Percentiles rank a stretch among this genome's conserved stretches.
Evolutionary conservation across 2,329 filamentous ascomycete genomes (phyloP).

Genomic region (Trichoderma sp.): DNA sequence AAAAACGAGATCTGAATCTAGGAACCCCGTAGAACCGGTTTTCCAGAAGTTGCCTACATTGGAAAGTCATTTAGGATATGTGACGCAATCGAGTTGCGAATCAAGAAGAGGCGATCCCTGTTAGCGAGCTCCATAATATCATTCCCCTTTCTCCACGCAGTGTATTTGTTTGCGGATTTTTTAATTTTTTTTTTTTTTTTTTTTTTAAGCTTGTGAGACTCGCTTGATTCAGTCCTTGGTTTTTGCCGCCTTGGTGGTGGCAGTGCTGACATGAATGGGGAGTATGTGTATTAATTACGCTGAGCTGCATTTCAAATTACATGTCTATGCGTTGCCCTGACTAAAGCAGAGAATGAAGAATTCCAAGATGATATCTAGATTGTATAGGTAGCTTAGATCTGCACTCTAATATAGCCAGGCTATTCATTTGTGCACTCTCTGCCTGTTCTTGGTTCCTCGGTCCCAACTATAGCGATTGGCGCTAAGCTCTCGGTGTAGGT

Average conservation of each 20-base stretch:
- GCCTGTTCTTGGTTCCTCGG: background rate
- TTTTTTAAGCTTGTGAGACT: background rate
- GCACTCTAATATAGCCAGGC: background rate
- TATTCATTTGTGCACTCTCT: background rate
- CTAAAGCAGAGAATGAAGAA: background rate
- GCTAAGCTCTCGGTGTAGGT: background rate
- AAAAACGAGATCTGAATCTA: slow-evolving; percentile 6
- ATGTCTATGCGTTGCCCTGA: no score
- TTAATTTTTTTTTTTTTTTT: background rate
- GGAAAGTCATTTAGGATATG: background rate
- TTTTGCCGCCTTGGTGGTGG: slow-evolving; percentile 1
- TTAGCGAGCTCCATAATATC: slow-evolving; percentile 1
- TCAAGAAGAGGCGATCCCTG: slow-evolving; percentile 11
- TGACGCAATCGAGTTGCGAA: slow-evolving; percentile 20
- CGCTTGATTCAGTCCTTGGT: background rate
- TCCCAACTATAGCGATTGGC: background rate
- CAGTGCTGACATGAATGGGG: background rate
- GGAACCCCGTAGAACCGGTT: background rate
- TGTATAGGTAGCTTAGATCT: no score
- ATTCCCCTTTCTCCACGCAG: background rate
- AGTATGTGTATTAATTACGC: background rate
- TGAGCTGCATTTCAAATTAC: no score
- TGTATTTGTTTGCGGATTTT: background rate
- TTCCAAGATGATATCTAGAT: background rate
- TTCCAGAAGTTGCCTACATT: background rate